Conservation (phyloP, 108 stramenopile species). For the Schizochytrium sp. region DNA sequence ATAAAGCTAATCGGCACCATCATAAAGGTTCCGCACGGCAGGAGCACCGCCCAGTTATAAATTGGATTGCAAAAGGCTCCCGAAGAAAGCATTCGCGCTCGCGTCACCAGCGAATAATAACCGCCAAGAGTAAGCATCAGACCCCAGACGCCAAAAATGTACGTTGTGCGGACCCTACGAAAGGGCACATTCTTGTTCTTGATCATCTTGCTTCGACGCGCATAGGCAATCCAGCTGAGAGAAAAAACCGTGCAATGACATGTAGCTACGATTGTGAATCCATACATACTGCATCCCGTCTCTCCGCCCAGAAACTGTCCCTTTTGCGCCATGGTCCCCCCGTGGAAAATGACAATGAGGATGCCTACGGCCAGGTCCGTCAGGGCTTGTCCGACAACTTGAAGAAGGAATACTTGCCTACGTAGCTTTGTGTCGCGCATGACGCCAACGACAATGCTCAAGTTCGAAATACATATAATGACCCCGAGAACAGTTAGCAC, state of each 20-base stretch:
- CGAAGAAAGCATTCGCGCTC: background rate
- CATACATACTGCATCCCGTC: background rate
- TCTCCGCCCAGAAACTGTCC: background rate
- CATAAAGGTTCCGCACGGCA: background rate
- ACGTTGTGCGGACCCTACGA: background rate
- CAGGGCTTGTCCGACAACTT: background rate
- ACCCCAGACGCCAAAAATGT: background rate
- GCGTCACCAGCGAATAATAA: background rate
- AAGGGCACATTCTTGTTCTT: background rate
- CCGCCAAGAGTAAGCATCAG: background rate
- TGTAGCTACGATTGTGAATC: background rate
- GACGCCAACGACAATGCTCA: constrained; percentile 5
- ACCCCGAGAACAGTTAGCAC: background rate
- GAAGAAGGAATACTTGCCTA: background rate
- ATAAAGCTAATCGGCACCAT: background rate
- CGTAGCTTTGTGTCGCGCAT: background rate
- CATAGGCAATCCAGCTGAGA: background rate
- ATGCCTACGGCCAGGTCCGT: background rate
- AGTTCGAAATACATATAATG: background rate
- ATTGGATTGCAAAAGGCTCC: constrained; percentile 11
- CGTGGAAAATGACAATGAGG: background rate
- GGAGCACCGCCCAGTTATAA: background rate
- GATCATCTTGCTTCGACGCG: background rate
- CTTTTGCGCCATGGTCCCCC: background rate
- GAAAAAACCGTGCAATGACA: constrained; percentile 7